Evolutionary conservation across 2,329 filamentous ascomycete genomes (phyloP), one percentile per base, ranked within the genome.

Genomic region (Curvularia spicifera): DNA sequence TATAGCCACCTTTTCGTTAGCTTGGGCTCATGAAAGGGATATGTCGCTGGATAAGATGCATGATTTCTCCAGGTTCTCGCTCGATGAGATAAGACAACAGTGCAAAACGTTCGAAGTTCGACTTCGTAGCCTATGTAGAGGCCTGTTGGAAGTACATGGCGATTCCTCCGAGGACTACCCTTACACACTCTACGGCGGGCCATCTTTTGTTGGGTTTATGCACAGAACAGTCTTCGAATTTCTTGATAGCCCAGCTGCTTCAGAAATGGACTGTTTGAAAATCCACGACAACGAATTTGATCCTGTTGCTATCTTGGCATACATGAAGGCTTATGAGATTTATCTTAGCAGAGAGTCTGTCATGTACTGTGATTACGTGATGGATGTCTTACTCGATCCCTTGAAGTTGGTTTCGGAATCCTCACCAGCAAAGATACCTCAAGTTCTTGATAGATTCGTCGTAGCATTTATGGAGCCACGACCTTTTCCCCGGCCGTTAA

Each of bases 51-150:
- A 26, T 8, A 44, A 24, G 13, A 15, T 53, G 22, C 20, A 29
- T 13, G 5, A 46, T 1, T 20, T 35, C 10, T 22, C 13, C 4
- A 15, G 8, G 26, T 33, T 4, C 10, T 33, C 28, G 4, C 18
- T 33, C 8, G 13, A 44, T 18, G 13, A 46, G 3, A 24, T n/a
- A 5, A 26, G 7, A 10, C 9, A n/a, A 5, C 28, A 18, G 9
- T 26, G 18, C 10, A 7, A 3, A 12, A 28, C 20, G 22, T 9
- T 53, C 3, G 42, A 53, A 46, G 42, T 31, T 1, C 51, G 42
- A 22, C 15, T 53, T 3, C 51, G 51, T 13, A 53, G 51, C 28
- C 31, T 42, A 8, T 53, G 51, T n/a, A 46, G 24, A 26, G 51
- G 42, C 8, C n/a, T 53, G 4, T 8, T 53, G 12, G 51, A 53